Percentiles rank a stretch among this genome's conserved stretches.
phyloP scores from a whole-genome alignment of 371 early-diverging fungal genomes.

The Apophysomyces trapeziformis region DNA sequence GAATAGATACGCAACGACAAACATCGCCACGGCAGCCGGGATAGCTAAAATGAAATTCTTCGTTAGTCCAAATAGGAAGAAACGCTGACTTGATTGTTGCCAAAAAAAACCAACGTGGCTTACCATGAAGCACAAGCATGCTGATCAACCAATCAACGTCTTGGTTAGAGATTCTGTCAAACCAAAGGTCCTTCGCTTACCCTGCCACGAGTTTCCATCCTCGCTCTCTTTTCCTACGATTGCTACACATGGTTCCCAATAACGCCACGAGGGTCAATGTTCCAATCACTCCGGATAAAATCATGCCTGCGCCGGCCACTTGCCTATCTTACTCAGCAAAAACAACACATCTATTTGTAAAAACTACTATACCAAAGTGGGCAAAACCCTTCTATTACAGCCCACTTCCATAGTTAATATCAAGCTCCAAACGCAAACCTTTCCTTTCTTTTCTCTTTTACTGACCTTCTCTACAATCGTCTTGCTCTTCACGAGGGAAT shows the following conservation, averaged over 20 bases:
- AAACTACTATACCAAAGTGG: constrained; percentile 19
- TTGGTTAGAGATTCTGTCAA: constrained; percentile 2
- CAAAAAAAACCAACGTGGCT: constrained; percentile 13
- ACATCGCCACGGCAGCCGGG: constrained; percentile 30
- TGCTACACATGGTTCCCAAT: constrained; percentile 32
- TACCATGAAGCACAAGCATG: constrained; percentile 39
- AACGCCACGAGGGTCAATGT: constrained; percentile 32
- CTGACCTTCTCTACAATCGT: constrained; percentile 33
- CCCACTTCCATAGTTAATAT: neutral
- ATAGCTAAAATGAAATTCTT: constrained; percentile 24
- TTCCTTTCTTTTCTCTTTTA: neutral
- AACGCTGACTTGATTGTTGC: neutral
- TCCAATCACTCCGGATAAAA: constrained; percentile 31
- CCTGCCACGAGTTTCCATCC: constrained; percentile 39
- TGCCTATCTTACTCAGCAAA: constrained; percentile 21
- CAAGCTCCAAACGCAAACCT: neutral
- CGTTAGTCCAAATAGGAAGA: constrained; percentile 1
- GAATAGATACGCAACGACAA: constrained; percentile 27
- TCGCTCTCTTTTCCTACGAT: constrained; percentile 32
- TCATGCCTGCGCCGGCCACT: constrained; percentile 32
- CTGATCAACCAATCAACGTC: constrained; percentile 13
- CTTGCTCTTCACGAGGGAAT: constrained; percentile 28
- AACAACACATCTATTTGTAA: neutral
- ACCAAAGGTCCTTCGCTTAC: constrained; percentile 19
- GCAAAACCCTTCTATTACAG: constrained; percentile 24